Conservation (phyloP, 805 yeast genomes). For the Metschnikowia amazonensis region DNA sequence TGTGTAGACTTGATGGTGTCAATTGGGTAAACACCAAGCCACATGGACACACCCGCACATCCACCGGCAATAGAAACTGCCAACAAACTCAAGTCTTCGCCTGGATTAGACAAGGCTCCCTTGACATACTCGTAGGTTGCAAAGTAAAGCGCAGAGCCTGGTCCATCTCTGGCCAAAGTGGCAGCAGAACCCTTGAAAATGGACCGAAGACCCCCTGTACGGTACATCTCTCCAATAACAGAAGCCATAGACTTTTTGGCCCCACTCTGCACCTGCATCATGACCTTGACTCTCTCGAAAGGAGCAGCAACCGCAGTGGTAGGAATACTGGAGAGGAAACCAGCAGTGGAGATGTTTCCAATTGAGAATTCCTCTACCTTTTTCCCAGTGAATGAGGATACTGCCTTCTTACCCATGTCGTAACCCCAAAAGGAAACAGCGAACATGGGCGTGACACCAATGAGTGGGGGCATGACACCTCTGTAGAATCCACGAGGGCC, state of each 20-base stretch:
- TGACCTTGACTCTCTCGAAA: constrained; percentile 91
- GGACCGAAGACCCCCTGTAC: constrained; percentile 78
- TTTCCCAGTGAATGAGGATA: constrained; percentile 42
- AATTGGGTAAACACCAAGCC: constrained; percentile 93
- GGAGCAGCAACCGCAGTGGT: constrained; percentile 97
- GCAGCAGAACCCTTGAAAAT: constrained; percentile 89
- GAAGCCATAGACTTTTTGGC: constrained; percentile 46
- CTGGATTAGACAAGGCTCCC: constrained; percentile 52
- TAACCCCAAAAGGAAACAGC: constrained; percentile 99
- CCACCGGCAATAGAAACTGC: constrained; percentile 93
- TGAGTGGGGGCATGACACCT: constrained; percentile 89
- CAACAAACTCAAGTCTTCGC: constrained; percentile 57
- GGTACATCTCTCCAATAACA: constrained; percentile 64
- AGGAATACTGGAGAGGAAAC: constrained; percentile 90
- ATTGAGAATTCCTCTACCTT: constrained; percentile 48
- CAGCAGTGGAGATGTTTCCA: constrained; percentile 81
- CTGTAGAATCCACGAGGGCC: constrained; percentile 82
- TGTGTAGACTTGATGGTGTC: constrained; percentile 89
- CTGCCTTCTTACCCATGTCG: constrained; percentile 82
- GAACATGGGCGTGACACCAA: constrained; percentile 98
- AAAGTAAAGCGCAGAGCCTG: constrained; percentile 93
- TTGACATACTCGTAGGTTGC: constrained; percentile 89
- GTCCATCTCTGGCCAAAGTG: constrained; percentile 94
- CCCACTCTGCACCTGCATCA: constrained; percentile 71
- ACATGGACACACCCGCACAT: constrained; percentile 93